Percentiles rank a stretch among this genome's conserved stretches.
These are phyloP conservation scores for Chlorella sp. DNA, from an alignment of 139 green algal genomes.

Conservation along the genomic window DNA sequence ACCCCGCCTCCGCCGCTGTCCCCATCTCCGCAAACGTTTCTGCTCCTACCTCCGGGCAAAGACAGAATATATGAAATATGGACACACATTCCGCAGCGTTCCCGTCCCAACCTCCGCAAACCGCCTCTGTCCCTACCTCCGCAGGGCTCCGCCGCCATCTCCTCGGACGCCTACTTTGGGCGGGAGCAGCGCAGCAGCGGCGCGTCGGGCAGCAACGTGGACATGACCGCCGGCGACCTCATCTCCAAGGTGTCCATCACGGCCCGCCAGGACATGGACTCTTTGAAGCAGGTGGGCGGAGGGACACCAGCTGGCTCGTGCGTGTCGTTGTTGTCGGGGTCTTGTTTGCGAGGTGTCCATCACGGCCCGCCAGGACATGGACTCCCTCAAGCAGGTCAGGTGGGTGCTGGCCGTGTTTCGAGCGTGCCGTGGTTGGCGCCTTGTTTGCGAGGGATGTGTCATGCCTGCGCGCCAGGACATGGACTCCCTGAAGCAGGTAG, in stretches of 20 bases:
- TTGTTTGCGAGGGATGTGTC: no score
- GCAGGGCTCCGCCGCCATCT: slow-evolving; percentile 76
- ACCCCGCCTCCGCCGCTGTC: no score
- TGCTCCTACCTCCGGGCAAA: no score
- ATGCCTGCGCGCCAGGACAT: no score
- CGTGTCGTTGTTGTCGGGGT: neutral
- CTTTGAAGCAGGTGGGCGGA: slow-evolving; percentile 55
- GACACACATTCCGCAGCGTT: no score
- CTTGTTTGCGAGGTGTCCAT: slow-evolving; percentile 76
- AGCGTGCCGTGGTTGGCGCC: neutral
- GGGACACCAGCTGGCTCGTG: no score
- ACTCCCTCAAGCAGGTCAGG: neutral
- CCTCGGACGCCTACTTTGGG: slow-evolving; percentile 82
- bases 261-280: slow-evolving; percentile 75
- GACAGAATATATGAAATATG: no score
- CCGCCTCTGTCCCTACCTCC: neutral
- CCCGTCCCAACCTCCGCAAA: no score
- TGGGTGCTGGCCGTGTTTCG: neutral
- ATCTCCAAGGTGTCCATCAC: slow-evolving; percentile 76
- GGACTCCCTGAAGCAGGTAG: slow-evolving; percentile 2
- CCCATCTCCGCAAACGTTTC: no score
- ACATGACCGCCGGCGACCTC: slow-evolving; percentile 75
- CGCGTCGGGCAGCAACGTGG: slow-evolving; percentile 50
- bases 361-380: slow-evolving; percentile 80
- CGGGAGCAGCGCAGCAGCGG: slow-evolving; percentile 30